These are phyloP conservation scores for Micractinium sp. DNA, from an alignment of 139 green algal species.

Conservation along the genomic window DNA sequence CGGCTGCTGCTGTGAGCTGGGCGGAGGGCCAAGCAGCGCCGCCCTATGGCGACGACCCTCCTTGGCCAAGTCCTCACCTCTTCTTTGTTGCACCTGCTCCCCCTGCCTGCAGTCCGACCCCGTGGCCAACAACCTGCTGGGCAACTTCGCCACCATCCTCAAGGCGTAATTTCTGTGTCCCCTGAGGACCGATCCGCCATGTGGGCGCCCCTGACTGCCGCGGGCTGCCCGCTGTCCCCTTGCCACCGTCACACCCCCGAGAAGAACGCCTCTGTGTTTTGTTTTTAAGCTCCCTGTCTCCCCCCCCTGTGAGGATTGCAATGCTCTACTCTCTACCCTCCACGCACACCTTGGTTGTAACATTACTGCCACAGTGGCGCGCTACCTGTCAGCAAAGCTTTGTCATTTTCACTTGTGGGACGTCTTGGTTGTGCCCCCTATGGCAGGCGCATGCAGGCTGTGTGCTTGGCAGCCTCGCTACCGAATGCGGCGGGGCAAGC, in stretches of 20 bases:
- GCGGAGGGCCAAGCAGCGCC: neutral
- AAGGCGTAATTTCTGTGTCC: neutral
- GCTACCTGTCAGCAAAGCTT: too few species aligned
- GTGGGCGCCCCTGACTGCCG: neutral
- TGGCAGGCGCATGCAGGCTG: too few species aligned
- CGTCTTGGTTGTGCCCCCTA: too few species aligned
- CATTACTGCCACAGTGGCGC: neutral
- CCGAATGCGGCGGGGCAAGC: too few species aligned
- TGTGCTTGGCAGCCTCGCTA: too few species aligned
- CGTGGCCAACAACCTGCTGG: conserved; percentile 89
- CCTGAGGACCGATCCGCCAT: neutral
- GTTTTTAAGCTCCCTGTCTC: neutral
- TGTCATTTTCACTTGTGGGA: neutral
- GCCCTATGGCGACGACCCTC: too few species aligned
- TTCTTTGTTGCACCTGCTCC: neutral
- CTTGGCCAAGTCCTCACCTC: neutral
- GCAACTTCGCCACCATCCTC: conserved; percentile 79
- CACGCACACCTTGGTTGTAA: neutral
- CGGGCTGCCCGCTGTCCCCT: neutral
- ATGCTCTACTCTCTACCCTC: neutral
- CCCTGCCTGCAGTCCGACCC: conserved; percentile 87
- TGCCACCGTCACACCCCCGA: neutral
- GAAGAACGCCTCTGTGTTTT: conserved; percentile 7
- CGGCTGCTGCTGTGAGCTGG: too few species aligned
- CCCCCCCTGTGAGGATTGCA: neutral